Conservation (phyloP, 2,329 filamentous ascomycete species). For the Dothistroma pini region DNA sequence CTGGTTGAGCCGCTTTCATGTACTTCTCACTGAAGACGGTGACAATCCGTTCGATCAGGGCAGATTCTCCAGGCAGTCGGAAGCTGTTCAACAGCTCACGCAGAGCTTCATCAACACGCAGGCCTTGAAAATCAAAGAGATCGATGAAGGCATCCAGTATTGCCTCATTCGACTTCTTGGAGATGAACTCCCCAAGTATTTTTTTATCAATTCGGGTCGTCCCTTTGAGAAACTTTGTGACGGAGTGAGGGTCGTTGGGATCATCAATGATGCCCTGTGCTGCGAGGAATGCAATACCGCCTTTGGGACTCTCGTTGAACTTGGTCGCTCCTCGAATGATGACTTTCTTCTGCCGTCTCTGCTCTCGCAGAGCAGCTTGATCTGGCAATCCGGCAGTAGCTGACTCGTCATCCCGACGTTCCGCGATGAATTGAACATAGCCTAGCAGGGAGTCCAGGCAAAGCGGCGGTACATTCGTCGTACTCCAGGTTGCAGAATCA, state of each 20-base stretch:
- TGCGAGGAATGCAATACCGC: conserved; percentile 78
- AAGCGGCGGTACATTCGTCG: conserved; percentile 91
- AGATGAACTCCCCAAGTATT: conserved; percentile 85
- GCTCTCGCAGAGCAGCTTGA: conserved; percentile 60
- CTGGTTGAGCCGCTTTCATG: conserved; percentile 63
- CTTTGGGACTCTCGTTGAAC: conserved; percentile 94
- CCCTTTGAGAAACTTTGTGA: conserved; percentile 83
- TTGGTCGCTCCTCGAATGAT: conserved; percentile 85
- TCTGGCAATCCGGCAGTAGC: conserved; percentile 63
- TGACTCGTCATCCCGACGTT: conserved; percentile 72
- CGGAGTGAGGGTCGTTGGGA: conserved; percentile 66
- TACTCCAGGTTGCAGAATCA: conserved; percentile 98
- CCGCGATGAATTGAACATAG: conserved; percentile 87
- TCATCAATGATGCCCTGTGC: conserved; percentile 81
- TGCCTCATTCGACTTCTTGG: conserved; percentile 83
- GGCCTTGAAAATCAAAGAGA: conserved; percentile 81
- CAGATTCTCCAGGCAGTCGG: conserved; percentile 87
- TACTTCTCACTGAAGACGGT: conserved; percentile 85
- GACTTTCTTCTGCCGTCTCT: conserved; percentile 75
- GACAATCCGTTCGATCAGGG: conserved; percentile 88
- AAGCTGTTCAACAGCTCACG: conserved; percentile 86
- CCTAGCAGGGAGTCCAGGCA: conserved; percentile 89
- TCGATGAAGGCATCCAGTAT: conserved; percentile 80
- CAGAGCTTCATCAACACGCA: conserved; percentile 85
- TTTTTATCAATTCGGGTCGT: conserved; percentile 88